Evolutionary conservation across 306 rosid genomes (phyloP).

Genomic region (Quercus aquifolioides): DNA sequence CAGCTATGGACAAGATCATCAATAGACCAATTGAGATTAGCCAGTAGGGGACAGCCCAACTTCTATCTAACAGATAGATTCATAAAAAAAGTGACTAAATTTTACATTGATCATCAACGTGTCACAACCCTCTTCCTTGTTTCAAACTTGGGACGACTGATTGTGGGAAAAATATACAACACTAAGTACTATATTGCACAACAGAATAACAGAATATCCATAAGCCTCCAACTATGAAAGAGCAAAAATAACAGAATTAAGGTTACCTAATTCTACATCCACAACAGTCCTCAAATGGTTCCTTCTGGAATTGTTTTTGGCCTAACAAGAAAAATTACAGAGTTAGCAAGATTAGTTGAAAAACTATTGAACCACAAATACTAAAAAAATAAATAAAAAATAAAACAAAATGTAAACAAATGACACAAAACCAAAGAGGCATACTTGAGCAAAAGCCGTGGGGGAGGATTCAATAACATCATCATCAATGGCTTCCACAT

Average conservation of each 20-base stretch:
- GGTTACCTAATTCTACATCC: conserved; percentile 82
- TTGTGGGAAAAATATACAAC: too few relatives aligned
- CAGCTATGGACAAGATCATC: too few relatives aligned
- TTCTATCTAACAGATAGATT: too few relatives aligned
- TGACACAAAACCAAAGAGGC: background rate
- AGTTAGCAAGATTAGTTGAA: conserved; percentile 10
- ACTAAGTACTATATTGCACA: background rate
- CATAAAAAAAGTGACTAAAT: too few relatives aligned
- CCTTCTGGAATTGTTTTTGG: conserved; percentile 80
- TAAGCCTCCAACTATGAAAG: background rate
- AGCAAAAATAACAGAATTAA: background rate
- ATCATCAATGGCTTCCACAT: conserved; percentile 87
- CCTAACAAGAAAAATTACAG: conserved; percentile 39
- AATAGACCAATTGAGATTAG: too few relatives aligned
- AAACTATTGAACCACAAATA: background rate
- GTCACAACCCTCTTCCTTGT: too few relatives aligned
- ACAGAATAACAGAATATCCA: background rate
- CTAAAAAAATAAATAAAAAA: background rate
- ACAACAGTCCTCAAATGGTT: conserved; percentile 47
- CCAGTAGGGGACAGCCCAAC: too few relatives aligned
- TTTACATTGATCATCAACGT: too few relatives aligned
- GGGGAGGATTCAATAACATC: conserved; percentile 80
- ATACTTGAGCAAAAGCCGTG: conserved; percentile 81
- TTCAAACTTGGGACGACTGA: too few relatives aligned
- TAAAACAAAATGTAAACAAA: background rate